phyloP scores from a whole-genome alignment of 768 basidiomycete genomes.

The Hemileccinum rubropunctum region DNA sequence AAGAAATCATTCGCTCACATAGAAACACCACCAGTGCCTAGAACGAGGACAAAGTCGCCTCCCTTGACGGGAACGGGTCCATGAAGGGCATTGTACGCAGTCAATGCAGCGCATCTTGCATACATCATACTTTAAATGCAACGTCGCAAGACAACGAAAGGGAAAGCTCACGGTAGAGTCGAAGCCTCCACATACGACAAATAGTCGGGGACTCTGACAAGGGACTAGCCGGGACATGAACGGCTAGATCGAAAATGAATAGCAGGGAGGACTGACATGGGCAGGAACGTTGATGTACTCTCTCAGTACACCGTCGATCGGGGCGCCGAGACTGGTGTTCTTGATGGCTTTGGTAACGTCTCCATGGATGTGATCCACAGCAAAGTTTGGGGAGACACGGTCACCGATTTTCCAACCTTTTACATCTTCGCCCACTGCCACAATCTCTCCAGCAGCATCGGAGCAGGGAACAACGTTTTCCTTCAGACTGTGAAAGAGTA shows the following conservation, averaged over 20 bases:
- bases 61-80: constrained; percentile 51
- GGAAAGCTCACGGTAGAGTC: constrained; percentile 49
- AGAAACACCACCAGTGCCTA: constrained; percentile 57
- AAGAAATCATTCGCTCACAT: constrained; percentile 33
- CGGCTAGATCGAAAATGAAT: background rate
- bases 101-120: constrained; percentile 54
- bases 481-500: constrained; percentile 18
- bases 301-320: constrained; percentile 49
- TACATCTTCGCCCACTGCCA: constrained; percentile 40
- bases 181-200: constrained; percentile 64
- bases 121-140: background rate
- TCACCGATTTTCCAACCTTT: constrained; percentile 54
- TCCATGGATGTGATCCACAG: constrained; percentile 46
- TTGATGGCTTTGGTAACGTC: constrained; percentile 37
- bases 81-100: constrained; percentile 59
- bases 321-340: constrained; percentile 43
- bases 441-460: constrained; percentile 57
- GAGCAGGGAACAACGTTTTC: constrained; percentile 35
- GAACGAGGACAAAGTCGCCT: constrained; percentile 56
- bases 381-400: constrained; percentile 54
- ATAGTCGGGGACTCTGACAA: constrained; percentile 53
- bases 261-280: constrained; percentile 28
- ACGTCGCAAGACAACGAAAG: background rate
- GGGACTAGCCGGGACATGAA: constrained; percentile 29
- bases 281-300: constrained; percentile 53